Evolutionary conservation across 306 rosid species (phyloP).

Genomic region (Inga oerstediana): DNA sequence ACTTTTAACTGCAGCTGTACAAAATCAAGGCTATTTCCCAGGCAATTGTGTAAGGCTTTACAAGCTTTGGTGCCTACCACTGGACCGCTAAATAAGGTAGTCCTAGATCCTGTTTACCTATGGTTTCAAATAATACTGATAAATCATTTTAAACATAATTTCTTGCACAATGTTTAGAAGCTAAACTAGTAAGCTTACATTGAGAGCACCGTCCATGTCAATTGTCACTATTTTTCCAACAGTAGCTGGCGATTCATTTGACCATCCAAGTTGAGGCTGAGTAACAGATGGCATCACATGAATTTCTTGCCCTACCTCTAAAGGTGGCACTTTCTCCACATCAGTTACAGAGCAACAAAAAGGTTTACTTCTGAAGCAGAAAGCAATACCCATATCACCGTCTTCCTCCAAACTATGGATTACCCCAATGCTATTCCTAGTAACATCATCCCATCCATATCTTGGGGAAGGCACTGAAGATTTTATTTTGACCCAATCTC

Average conservation of each 20-base stretch:
- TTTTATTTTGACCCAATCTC: slow-evolving; percentile 83
- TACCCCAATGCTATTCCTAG: slow-evolving; percentile 66
- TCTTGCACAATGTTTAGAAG: background rate
- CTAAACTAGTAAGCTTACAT: slow-evolving; percentile 50
- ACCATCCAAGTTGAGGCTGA: slow-evolving; percentile 81
- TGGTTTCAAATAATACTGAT: background rate
- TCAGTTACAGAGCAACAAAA: slow-evolving; percentile 73
- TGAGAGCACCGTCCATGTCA: slow-evolving; percentile 79
- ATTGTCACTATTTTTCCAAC: slow-evolving; percentile 65
- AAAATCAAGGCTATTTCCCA: background rate
- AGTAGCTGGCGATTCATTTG: slow-evolving; percentile 69
- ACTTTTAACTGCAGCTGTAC: background rate
- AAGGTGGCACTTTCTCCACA: slow-evolving; percentile 70
- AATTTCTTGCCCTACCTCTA: slow-evolving; percentile 72
- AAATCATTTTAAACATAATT: background rate
- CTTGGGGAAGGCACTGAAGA: slow-evolving; percentile 76
- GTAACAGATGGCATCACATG: slow-evolving; percentile 62
- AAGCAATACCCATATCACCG: slow-evolving; percentile 75
- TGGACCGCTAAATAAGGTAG: background rate
- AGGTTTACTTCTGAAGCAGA: slow-evolving; percentile 78
- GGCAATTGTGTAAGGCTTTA: background rate
- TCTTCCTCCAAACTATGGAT: slow-evolving; percentile 81
- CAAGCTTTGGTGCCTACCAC: background rate
- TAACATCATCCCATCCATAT: slow-evolving; percentile 84
- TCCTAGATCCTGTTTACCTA: background rate